phyloP scores from a whole-genome alignment of 2,329 filamentous ascomycete genomes.

The Fusarium coicis region DNA sequence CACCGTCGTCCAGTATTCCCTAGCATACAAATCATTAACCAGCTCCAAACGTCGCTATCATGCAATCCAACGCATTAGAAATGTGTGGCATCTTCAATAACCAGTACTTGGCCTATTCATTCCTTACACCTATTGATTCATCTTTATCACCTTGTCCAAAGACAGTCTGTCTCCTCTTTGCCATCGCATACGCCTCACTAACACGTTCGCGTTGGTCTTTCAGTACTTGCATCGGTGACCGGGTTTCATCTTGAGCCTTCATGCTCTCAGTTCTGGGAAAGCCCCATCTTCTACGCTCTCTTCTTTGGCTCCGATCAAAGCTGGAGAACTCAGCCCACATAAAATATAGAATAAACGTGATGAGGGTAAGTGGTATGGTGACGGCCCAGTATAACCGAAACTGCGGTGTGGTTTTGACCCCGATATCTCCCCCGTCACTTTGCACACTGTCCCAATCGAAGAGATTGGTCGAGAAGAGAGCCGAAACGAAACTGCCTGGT shows the following conservation, averaged over 20 bases:
- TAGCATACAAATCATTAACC: not conserved
- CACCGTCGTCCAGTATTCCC: not conserved
- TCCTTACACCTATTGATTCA: not conserved
- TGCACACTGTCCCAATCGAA: slow-evolving; percentile 49
- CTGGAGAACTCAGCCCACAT: slow-evolving; percentile 48
- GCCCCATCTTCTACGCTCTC: slow-evolving; percentile 27
- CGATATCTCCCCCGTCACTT: slow-evolving; percentile 43
- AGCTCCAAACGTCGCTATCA: not conserved
- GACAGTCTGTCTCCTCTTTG: slow-evolving; percentile 18
- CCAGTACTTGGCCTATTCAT: not conserved
- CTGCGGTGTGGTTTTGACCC: slow-evolving; percentile 48
- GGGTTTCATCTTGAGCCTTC: slow-evolving; percentile 10
- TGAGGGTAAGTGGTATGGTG: slow-evolving; percentile 52
- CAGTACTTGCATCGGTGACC: slow-evolving; percentile 25
- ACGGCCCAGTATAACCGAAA: slow-evolving; percentile 55
- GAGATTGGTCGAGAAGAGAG: slow-evolving; percentile 52
- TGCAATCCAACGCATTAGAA: not conserved
- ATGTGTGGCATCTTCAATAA: not conserved
- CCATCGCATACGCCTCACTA: slow-evolving; percentile 20
- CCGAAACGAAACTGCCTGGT: slow-evolving; percentile 55
- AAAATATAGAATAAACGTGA: slow-evolving; percentile 51
- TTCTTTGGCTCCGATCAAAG: slow-evolving; percentile 30
- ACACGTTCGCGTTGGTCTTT: slow-evolving; percentile 24
- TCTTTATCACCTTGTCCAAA: slow-evolving; percentile 16
- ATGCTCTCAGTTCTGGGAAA: slow-evolving; percentile 29